Evolutionary conservation across 1,139 yeast genomes (phyloP).

Genomic region (Suhomyces yuchorum): DNA sequence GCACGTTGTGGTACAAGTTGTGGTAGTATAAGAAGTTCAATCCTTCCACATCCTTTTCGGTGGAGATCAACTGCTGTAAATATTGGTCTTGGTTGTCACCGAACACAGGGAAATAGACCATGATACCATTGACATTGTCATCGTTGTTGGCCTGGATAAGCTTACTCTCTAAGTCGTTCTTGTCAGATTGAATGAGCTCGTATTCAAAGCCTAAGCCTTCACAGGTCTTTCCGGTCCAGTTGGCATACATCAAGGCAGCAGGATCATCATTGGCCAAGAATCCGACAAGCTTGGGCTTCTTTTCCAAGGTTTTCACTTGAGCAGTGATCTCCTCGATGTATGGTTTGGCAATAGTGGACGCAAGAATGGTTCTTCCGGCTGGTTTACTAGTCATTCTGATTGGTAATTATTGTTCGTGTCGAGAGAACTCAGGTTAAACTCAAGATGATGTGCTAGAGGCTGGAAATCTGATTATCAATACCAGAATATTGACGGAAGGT

Average conservation of each 20-base stretch:
- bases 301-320: conserved; percentile 54
- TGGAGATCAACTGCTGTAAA: conserved; percentile 82
- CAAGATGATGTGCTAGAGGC: too few relatives aligned
- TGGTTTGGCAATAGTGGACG: conserved; percentile 83
- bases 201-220: conserved; percentile 82
- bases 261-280: conserved; percentile 91
- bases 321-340: conserved; percentile 70
- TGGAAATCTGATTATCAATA: too few relatives aligned
- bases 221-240: conserved; percentile 93
- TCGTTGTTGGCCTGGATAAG: conserved; percentile 82
- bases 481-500: too few relatives aligned
- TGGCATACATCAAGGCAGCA: conserved; percentile 92
- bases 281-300: conserved; percentile 80
- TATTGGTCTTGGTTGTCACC: conserved; percentile 95
- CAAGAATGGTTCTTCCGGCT: conserved; percentile 80
- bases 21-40: conserved; percentile 87
- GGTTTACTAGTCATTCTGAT: conserved; percentile 30
- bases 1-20: conserved; percentile 88
- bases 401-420: too few relatives aligned
- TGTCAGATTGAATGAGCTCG: conserved; percentile 70
- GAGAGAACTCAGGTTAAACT: too few relatives aligned
- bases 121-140: conserved; percentile 79
- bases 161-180: conserved; percentile 82
- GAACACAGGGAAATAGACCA: conserved; percentile 98
- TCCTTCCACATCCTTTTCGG: conserved; percentile 95